Evolutionary conservation across 2,329 filamentous ascomycete genomes (phyloP).

Genomic region (Penicillium sp.): DNA sequence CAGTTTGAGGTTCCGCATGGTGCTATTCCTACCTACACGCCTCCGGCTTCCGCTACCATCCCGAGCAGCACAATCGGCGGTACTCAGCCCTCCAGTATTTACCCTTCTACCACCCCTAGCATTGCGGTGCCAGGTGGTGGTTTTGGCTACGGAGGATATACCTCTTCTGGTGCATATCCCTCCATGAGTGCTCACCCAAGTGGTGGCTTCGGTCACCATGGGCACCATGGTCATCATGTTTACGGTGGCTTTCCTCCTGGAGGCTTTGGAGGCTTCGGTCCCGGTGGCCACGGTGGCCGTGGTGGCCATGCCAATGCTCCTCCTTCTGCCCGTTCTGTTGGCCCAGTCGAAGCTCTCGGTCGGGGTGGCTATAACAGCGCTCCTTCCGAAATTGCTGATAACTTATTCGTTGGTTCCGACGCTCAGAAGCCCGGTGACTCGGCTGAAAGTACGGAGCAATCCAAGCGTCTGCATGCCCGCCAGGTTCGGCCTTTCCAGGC

Average conservation of each 20-base stretch:
- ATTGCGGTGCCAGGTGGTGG: neutral
- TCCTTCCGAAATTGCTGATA: neutral
- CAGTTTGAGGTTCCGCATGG: conserved; percentile 6
- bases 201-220: conserved; percentile 1
- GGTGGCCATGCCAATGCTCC: neutral
- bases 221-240: neutral
- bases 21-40: conserved; percentile 6
- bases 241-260: neutral
- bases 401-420: neutral
- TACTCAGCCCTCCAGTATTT: conserved; percentile 5
- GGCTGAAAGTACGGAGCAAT: conserved; percentile 1
- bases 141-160: neutral
- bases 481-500: conserved; percentile 18
- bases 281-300: neutral
- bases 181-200: neutral
- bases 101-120: neutral
- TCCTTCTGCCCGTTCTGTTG: neutral
- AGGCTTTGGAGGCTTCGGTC: neutral
- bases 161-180: neutral
- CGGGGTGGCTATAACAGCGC: neutral
- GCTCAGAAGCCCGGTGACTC: conserved; percentile 1
- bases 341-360: neutral
- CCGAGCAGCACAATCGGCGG: neutral
- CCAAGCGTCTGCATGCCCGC: conserved; percentile 23
- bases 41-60: too few species aligned